Evolutionary conservation across 148 eudicot genomes (phyloP).

Genomic region (Chenopodium suecicum): DNA sequence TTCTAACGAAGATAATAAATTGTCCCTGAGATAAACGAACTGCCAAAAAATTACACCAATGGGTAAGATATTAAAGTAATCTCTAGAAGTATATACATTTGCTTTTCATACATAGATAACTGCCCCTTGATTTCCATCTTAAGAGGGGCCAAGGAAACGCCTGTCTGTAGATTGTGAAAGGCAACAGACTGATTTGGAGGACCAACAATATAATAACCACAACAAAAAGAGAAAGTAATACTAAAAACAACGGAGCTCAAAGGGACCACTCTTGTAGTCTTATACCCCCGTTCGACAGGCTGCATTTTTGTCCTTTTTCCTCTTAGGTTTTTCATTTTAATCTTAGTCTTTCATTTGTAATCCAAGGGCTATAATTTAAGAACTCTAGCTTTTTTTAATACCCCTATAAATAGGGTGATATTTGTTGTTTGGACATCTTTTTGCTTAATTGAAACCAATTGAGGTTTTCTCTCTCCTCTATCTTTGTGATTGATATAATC

Average conservation of each 20-base stretch:
- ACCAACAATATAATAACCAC: conserved; percentile 3
- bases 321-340: no score
- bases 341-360: no score
- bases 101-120: not conserved
- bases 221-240: not conserved
- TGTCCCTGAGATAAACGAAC: conserved; percentile 98
- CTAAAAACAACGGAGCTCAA: not conserved
- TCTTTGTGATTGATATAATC: no score
- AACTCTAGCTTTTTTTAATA: no score
- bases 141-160: not conserved
- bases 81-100: not conserved
- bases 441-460: no score
- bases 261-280: no score
- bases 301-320: no score
- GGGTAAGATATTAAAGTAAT: not conserved
- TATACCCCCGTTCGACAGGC: no score
- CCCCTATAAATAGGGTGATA: no score
- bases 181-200: not conserved
- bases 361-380: no score
- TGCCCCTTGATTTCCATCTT: not conserved
- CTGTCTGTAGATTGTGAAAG: not conserved
- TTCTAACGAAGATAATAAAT: conserved; percentile 76
- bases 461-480: no score
- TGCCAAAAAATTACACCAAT: conserved; percentile 40
- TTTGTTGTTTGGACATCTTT: no score